Conservation (phyloP, 2,329 filamentous ascomycete genomes). For the Fusarium ambrosium region DNA sequence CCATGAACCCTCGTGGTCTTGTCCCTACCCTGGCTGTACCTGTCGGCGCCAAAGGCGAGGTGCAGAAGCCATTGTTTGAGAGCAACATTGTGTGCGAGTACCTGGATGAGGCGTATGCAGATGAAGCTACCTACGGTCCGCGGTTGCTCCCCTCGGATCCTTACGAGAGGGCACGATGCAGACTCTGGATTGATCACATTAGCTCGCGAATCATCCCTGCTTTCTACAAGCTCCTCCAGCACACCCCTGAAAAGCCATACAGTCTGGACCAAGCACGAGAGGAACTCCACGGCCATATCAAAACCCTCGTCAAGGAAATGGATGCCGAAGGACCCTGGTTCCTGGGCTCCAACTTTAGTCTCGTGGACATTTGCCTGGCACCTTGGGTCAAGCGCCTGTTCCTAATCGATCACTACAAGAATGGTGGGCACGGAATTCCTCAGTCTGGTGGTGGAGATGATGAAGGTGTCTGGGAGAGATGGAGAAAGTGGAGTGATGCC, state of each 20-base stretch:
- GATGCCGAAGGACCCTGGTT: constrained; percentile 72
- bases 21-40: constrained; percentile 77
- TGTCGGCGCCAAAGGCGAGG: constrained; percentile 44
- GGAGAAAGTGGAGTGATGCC: constrained; percentile 74
- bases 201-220: constrained; percentile 75
- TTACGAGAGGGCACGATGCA: constrained; percentile 74
- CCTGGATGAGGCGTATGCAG: constrained; percentile 77
- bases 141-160: constrained; percentile 70
- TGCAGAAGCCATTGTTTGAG: constrained; percentile 76
- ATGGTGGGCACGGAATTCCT: constrained; percentile 64
- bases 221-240: constrained; percentile 74
- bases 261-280: constrained; percentile 66
- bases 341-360: constrained; percentile 70
- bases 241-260: constrained; percentile 63
- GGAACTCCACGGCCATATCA: constrained; percentile 71
- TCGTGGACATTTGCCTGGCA: constrained; percentile 79
- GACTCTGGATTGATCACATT: constrained; percentile 83
- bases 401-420: constrained; percentile 81
- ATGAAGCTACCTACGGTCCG: constrained; percentile 57
- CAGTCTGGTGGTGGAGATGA: constrained; percentile 68
- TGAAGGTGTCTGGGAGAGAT: constrained; percentile 75
- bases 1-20: constrained; percentile 80
- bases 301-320: constrained; percentile 74
- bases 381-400: constrained; percentile 81
- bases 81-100: constrained; percentile 81